Percentiles rank a stretch among this genome's conserved stretches.
These are phyloP conservation scores for Stereocaulon alpinum DNA, from an alignment of 495 filamentous ascomycete species.

Conservation along the genomic window DNA sequence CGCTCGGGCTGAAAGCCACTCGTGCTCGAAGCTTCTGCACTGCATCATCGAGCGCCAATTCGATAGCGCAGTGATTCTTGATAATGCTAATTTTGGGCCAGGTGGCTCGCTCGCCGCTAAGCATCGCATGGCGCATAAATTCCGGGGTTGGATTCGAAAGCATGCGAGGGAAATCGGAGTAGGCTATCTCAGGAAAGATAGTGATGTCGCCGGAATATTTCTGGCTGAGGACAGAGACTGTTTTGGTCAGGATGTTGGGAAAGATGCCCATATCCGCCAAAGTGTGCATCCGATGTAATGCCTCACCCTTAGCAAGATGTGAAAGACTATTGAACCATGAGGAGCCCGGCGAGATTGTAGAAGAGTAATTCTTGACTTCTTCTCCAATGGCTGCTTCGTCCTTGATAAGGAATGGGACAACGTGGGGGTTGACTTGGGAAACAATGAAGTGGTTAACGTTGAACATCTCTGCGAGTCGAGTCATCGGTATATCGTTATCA, in stretches of 20 bases:
- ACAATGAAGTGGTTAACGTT: slow-evolving; percentile 98
- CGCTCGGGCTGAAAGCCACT: slow-evolving; percentile 70
- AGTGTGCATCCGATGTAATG: slow-evolving; percentile 69
- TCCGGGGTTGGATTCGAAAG: slow-evolving; percentile 78
- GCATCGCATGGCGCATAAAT: slow-evolving; percentile 72
- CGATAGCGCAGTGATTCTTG: slow-evolving; percentile 73
- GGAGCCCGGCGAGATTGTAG: slow-evolving; percentile 29
- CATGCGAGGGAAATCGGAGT: slow-evolving; percentile 63
- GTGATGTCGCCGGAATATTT: slow-evolving; percentile 95
- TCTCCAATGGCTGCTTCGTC: slow-evolving; percentile 47
- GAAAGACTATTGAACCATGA: slow-evolving; percentile 60
- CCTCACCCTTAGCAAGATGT: slow-evolving; percentile 69
- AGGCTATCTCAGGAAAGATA: slow-evolving; percentile 72
- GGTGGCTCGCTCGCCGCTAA: slow-evolving; percentile 73
- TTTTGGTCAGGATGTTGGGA: slow-evolving; percentile 68
- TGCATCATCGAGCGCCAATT: slow-evolving; percentile 74
- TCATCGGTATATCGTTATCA: slow-evolving; percentile 91
- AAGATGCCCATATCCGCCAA: slow-evolving; percentile 76
- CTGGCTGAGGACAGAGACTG: slow-evolving; percentile 71
- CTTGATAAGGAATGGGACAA: slow-evolving; percentile 74
- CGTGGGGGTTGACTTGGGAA: slow-evolving; percentile 90
- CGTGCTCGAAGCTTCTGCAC: slow-evolving; percentile 65
- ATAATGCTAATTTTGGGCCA: slow-evolving; percentile 83
- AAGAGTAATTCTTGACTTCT: slow-evolving; percentile 29
- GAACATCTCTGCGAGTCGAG: slow-evolving; percentile 84